A percentile compares a stretch with the other conserved stretches of the same genome.
These are phyloP conservation scores for Hymenoscyphus fraxineus DNA, from an alignment of 2,329 filamentous ascomycete species.

Conservation along the genomic window DNA sequence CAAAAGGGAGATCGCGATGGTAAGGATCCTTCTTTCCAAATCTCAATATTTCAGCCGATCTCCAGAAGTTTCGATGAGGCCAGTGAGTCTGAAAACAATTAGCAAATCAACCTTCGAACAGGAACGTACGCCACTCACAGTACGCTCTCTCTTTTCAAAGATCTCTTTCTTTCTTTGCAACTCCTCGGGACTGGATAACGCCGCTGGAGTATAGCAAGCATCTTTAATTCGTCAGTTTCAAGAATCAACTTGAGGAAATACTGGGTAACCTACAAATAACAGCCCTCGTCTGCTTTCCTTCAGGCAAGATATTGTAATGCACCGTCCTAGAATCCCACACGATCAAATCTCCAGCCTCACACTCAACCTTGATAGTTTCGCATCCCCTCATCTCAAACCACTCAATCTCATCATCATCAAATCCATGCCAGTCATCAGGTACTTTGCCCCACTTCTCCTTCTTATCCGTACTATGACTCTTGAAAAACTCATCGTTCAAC, in stretches of 20 bases:
- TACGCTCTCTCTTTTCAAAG: slow-evolving; percentile 10
- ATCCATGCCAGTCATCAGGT: slow-evolving; percentile 20
- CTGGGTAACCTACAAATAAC: slow-evolving; percentile 14
- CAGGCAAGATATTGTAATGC: slow-evolving; percentile 40
- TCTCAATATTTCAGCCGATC: slow-evolving; percentile 15
- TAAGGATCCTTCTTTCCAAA: slow-evolving; percentile 19
- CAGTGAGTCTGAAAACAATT: slow-evolving; percentile 14
- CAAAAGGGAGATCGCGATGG: slow-evolving; percentile 17
- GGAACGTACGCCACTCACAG: slow-evolving; percentile 1
- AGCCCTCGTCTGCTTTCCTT: slow-evolving; percentile 32
- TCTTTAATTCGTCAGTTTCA: neutral
- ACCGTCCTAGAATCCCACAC: slow-evolving; percentile 46
- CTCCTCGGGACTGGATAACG: slow-evolving; percentile 9
- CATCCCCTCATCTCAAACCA: slow-evolving; percentile 42
- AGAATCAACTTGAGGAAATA: neutral
- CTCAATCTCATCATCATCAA: slow-evolving; percentile 38
- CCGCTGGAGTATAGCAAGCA: slow-evolving; percentile 14
- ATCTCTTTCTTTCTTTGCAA: slow-evolving; percentile 10
- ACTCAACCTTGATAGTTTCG: slow-evolving; percentile 38
- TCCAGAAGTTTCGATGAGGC: slow-evolving; percentile 20
- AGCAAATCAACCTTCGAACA: neutral
- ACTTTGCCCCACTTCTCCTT: slow-evolving; percentile 15
- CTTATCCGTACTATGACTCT: slow-evolving; percentile 2
- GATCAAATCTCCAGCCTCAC: slow-evolving; percentile 42
- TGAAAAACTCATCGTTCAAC: slow-evolving; percentile 33